Evolutionary conservation across 371 early-diverging fungal genomes (phyloP), one percentile per base, ranked within the genome.

Genomic region (Rhizopus stolonifer): DNA sequence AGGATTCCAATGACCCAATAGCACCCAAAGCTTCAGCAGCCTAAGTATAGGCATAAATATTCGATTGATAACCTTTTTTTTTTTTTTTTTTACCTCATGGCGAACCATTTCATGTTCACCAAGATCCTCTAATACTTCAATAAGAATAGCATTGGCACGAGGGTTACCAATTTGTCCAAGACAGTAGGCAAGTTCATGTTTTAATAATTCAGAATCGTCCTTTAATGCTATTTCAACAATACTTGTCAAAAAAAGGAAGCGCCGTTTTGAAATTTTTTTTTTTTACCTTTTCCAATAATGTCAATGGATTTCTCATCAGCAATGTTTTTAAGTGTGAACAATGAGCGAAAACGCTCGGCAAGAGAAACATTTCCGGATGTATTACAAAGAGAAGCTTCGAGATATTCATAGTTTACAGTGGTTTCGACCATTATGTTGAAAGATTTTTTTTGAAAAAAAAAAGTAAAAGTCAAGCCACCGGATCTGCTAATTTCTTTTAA

Each of bases 171-270:
- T 99, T 77, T 99, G 99, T 48, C 99, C 99, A 53, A 99, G 81
- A 48, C 95, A 94, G 73, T 99, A 99, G 49, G 99, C 99, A 39
- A 98, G 74, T 77, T 99, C 99, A 69, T 99, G 99, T 74, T 97
- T 95, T 50, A 99, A 82, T 43, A 99, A 81, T 32, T 94, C 96
- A 22, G 97, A 96, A 33, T 87, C 86, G 61, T 91, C 93, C 46
- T 66, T 68, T 56, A 99, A 91, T 3, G 87, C 92, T 89, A 31
- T 1, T 14, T 24, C 15, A 11, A 39, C 32, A 18, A 50, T 7
- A 15, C n/a, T 49, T 7, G 2, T 36, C n/a, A n/a, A 22, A 21
- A 15, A 29, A 2, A 29, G 2, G 2, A 29, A 29, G 11, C 6
- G 11, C 6, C 17, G 0, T 15, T 17, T 42, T 13, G 2, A 14